A percentile compares a stretch with the other conserved stretches of the same genome.
Evolutionary conservation across 441 rosid genomes (phyloP).

Genomic region (Eutrema salsugineum): DNA sequence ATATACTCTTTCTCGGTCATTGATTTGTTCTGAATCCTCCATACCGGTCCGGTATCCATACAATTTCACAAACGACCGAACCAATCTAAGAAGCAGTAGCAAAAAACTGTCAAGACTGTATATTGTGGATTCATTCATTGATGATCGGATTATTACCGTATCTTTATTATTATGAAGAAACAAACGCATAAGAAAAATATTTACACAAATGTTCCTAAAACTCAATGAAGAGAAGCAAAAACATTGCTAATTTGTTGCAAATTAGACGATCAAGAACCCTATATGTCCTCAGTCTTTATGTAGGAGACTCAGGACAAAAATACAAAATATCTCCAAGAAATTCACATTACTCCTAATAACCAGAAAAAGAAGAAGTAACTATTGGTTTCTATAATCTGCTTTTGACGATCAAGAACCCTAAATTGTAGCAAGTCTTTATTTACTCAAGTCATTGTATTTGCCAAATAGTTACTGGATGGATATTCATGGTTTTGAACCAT

Average conservation of each 20-base stretch:
- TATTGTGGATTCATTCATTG: neutral
- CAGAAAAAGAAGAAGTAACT: neutral
- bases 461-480: too few species aligned
- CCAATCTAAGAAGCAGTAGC: neutral
- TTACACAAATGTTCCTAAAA: slow-evolving; percentile 22
- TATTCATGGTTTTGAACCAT: too few species aligned
- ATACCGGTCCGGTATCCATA: neutral
- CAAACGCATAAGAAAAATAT: neutral
- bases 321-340: neutral
- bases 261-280: slow-evolving; percentile 20
- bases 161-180: slow-evolving; percentile 16
- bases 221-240: slow-evolving; percentile 1
- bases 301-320: neutral
- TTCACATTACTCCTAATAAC: slow-evolving; percentile 16
- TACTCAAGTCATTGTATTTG: too few species aligned
- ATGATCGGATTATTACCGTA: neutral
- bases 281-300: neutral
- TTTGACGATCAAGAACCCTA: too few species aligned
- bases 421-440: too few species aligned
- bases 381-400: slow-evolving; percentile 1
- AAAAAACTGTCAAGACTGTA: neutral
- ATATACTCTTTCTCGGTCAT: neutral
- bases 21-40: neutral
- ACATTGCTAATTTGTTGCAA: neutral
- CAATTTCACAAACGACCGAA: neutral